A percentile compares a stretch with the other conserved stretches of the same genome.
Evolutionary conservation across 805 yeast genomes (phyloP).

Genomic region (Ogataea philodendri): DNA sequence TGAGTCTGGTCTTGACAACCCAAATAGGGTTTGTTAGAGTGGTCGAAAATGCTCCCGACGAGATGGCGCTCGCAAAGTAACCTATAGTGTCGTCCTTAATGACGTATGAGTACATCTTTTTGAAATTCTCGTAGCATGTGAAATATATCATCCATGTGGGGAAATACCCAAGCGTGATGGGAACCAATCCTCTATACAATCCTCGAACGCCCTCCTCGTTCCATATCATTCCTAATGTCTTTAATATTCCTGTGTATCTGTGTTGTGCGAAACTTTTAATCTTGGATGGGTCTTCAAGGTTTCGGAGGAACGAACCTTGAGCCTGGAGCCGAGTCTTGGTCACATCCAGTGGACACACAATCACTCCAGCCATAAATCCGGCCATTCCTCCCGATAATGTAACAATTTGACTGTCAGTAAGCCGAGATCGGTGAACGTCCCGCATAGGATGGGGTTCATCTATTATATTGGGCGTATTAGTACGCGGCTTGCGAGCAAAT

Average conservation of each 20-base stretch:
- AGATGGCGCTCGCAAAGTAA: slow-evolving; percentile 64
- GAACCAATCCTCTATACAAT: slow-evolving; percentile 84
- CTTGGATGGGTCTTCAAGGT: slow-evolving; percentile 13
- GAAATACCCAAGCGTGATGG: slow-evolving; percentile 90
- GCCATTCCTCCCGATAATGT: slow-evolving; percentile 93
- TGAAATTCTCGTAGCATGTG: slow-evolving; percentile 81
- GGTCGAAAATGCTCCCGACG: slow-evolving; percentile 88
- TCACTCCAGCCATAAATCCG: slow-evolving; percentile 84
- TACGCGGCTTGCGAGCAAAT: too few species aligned
- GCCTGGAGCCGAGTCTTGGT: slow-evolving; percentile 94
- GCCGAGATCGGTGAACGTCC: slow-evolving; percentile 13
- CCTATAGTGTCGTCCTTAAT: slow-evolving; percentile 31
- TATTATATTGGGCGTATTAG: too few species aligned
- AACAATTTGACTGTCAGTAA: slow-evolving; percentile 45
- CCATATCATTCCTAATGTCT: slow-evolving; percentile 64
- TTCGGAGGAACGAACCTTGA: slow-evolving; percentile 55
- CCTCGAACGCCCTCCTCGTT: slow-evolving; percentile 81
- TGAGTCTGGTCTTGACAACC: slow-evolving; percentile 94
- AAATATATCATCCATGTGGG: slow-evolving; percentile 98
- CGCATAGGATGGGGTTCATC: slow-evolving; percentile 3
- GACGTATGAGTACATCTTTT: slow-evolving; percentile 36
- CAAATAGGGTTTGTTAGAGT: slow-evolving; percentile 90
- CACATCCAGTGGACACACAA: slow-evolving; percentile 94
- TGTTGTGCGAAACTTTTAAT: slow-evolving; percentile 18
- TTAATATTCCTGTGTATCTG: slow-evolving; percentile 57